These are phyloP conservation scores for Pezicula carpinea DNA, from an alignment of 2,329 filamentous ascomycete genomes.

Conservation along the genomic window DNA sequence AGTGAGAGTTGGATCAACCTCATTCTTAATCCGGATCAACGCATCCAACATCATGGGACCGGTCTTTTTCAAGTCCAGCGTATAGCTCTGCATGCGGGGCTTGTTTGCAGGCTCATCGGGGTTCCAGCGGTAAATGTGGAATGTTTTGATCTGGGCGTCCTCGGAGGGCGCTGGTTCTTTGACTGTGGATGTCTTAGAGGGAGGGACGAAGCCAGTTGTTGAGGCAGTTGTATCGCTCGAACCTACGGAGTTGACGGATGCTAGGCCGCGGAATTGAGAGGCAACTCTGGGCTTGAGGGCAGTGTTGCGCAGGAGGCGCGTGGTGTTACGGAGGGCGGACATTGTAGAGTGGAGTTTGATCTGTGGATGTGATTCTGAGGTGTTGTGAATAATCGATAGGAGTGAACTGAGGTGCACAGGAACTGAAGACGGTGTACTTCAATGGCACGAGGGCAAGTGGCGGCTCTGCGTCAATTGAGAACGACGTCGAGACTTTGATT, in stretches of 20 bases:
- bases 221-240: not conserved
- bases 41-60: conserved; percentile 98
- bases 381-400: conserved; percentile 26
- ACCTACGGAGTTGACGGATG: conserved; percentile 12
- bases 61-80: conserved; percentile 96
- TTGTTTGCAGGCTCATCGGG: conserved; percentile 89
- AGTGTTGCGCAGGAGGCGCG: conserved; percentile 19
- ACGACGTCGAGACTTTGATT: not conserved
- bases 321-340: conserved; percentile 20
- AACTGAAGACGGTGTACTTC: not conserved
- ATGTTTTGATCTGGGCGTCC: conserved; percentile 78
- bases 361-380: conserved; percentile 28
- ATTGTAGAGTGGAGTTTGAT: conserved; percentile 19
- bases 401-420: not conserved
- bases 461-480: conserved; percentile 2
- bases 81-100: conserved; percentile 93
- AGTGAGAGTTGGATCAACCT: conserved; percentile 92
- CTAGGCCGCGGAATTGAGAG: conserved; percentile 14
- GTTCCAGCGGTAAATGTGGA: conserved; percentile 99
- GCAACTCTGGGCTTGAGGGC: conserved; percentile 12
- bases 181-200: conserved; percentile 24
- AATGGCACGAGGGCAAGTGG: not conserved
- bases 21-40: conserved; percentile 97
- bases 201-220: conserved; percentile 6
- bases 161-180: conserved; percentile 46